phyloP scores from a whole-genome alignment of 2,329 filamentous ascomycete genomes.

The Fusarium sp. region DNA sequence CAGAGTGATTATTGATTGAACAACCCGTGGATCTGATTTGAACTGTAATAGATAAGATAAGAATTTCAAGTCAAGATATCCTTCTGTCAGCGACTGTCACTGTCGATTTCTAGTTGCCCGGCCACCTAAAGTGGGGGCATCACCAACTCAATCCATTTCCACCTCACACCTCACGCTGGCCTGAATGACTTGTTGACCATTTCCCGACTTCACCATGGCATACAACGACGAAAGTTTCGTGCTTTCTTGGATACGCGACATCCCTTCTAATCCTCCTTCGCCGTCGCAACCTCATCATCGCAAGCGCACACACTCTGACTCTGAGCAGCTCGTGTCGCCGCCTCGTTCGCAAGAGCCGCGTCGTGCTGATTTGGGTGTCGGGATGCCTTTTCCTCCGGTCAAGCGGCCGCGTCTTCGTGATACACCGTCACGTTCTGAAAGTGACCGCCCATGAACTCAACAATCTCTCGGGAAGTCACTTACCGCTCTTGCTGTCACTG shows the following conservation, averaged over 20 bases:
- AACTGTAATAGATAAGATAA: background rate
- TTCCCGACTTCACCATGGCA: background rate
- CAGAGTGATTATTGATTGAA: background rate
- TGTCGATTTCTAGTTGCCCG: background rate
- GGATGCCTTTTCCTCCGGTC: background rate
- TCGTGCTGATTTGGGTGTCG: background rate
- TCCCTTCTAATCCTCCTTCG: background rate
- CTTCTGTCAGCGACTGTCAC: background rate
- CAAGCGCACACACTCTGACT: background rate
- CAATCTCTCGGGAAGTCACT: background rate
- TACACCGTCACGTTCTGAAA: background rate
- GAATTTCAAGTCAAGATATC: rapidly evolving
- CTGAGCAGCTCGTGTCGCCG: background rate
- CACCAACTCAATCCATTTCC: background rate
- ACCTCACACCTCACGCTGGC: background rate
- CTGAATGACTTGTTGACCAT: too few species aligned
- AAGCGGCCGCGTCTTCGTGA: background rate
- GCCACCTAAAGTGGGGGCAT: background rate
- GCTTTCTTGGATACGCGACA: background rate
- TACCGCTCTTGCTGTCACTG: background rate
- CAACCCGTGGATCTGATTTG: background rate
- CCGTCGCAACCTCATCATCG: background rate
- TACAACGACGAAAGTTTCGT: rapidly evolving
- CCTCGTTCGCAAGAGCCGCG: background rate
- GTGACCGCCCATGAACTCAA: background rate